These are phyloP conservation scores for Fusarium sambucinum DNA, from an alignment of 2,329 filamentous ascomycete genomes.

Conservation along the genomic window DNA sequence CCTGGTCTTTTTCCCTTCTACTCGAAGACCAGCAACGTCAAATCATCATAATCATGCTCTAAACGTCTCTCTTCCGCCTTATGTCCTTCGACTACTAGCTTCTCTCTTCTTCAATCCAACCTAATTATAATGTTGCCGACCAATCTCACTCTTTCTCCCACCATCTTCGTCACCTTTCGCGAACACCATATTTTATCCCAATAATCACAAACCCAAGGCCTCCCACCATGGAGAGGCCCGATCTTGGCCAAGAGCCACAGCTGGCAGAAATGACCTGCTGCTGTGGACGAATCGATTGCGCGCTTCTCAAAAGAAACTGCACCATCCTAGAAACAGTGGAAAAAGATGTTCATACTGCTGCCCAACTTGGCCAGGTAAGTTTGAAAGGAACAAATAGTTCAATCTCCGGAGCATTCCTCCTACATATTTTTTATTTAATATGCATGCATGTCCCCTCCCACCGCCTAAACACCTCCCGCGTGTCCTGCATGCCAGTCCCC, in stretches of 20 bases:
- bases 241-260: slow-evolving; percentile 42
- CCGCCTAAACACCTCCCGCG: slow-evolving; percentile 19
- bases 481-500: slow-evolving; percentile 44
- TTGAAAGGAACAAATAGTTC: slow-evolving; percentile 23
- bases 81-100: not conserved
- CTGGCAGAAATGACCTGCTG: slow-evolving; percentile 74
- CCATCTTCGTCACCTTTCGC: slow-evolving; percentile 16
- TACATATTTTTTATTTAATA: slow-evolving; percentile 1
- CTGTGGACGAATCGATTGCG: slow-evolving; percentile 84
- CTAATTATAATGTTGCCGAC: slow-evolving; percentile 42
- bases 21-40: slow-evolving; percentile 6
- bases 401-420: slow-evolving; percentile 45
- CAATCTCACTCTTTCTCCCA: slow-evolving; percentile 19
- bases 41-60: slow-evolving; percentile 22
- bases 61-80: not conserved
- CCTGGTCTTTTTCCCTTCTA: not conserved
- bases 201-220: slow-evolving; percentile 38
- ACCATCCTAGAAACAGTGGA: slow-evolving; percentile 83
- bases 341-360: slow-evolving; percentile 87
- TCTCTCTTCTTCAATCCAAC: slow-evolving; percentile 6
- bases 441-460: slow-evolving; percentile 12
- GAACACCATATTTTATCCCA: slow-evolving; percentile 17
- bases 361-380: slow-evolving; percentile 91
- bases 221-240: slow-evolving; percentile 46
- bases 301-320: slow-evolving; percentile 84